Evolutionary conservation across 257 asterid genomes (phyloP), one percentile per base, ranked within the genome.

Genomic region (Capsicum chinense): DNA sequence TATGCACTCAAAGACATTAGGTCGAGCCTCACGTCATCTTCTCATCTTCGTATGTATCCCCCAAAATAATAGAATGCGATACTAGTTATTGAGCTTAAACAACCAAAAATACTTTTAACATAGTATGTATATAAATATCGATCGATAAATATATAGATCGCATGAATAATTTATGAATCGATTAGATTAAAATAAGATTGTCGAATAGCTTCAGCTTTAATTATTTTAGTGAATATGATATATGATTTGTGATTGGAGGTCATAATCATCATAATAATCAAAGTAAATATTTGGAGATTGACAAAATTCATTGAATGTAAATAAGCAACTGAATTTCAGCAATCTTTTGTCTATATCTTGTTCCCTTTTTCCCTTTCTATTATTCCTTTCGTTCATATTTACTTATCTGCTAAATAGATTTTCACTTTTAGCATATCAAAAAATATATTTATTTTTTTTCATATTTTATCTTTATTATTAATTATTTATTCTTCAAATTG

Each of bases 331-430:
- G 70, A 83, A 74, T 80, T 87, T 83, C 79, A 82, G 83, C 50
- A 66, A 79, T 85, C 48, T 39, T 90, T 87, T 87, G 90, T 62
- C 89, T 54, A 47, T 37, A 58, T 47, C 19, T 66, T 63, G 84
- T 81, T 83, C 70, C 63, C 86, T 74, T 13, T 57, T 82, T 81
- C 80, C 70, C 63, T 87, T 74, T 16, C 62, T 82, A 56, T 76
- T 68, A 26, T 26, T 26, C 2, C 33, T 2, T 1, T 26, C 33
- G 33, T 26, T 26, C 33, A 26, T 26, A 26, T 26, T 26, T 26
- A 26, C 33, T 26, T 26, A 1, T 26, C 33, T 26, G 33, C 33
- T 26, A 26, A 26, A 26, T 26, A 26, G 33, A 26, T 26, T 26
- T 26, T 26, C 33, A 26, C 33, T 26, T 26, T 26, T 26, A 26